Evolutionary conservation across 345 rosid species (phyloP), one percentile per base, ranked within the genome.

Genomic region (Kandelia obovata): DNA sequence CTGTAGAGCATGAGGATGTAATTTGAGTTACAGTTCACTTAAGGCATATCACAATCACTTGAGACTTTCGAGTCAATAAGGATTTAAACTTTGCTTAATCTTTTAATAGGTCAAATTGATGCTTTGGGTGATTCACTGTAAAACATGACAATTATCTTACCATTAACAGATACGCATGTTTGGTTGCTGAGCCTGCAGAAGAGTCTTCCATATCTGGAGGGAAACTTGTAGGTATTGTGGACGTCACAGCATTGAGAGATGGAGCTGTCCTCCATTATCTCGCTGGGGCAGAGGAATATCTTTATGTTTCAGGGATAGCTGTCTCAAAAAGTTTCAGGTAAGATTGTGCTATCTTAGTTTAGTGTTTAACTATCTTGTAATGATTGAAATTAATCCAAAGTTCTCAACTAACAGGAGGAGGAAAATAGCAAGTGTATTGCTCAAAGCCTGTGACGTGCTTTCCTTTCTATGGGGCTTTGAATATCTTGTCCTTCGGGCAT

Each of bases 281-380:
- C 32, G 73, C 62, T 0, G 89, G 84, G 21, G 87, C 82, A 0
- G 85, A 84, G 7, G 97, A 91, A 53, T 94, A 90, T 56, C 88
- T 94, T 27, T 94, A 94, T 49, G 79, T 94, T 7, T 94, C 98
- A 1, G 96, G 97, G 5, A 87, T 91, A 1, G 98, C 97, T 1
- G 96, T 93, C 53, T 79, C 88, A 7, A 73, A 76, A 68, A 61
- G 65, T 72, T 87, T 79, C 80, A 84, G 93, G 97, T 89, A 43
- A 43, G 49, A 43, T 43, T 11, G 49, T 65, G 10, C 16, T 34
- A 20, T 21, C 26, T n/a, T 11, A 19, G 16, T 19, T 23, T 15
- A 7, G 2, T 31, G 23, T 31, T 27, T 57, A 3, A 58, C 11
- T 23, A 21, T 27, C 39, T 43, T 1, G 43, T 65, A 21, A 20